Evolutionary conservation across 257 asterid genomes (phyloP), one percentile per base, ranked within the genome.

Genomic region (Cinchona pubescens): DNA sequence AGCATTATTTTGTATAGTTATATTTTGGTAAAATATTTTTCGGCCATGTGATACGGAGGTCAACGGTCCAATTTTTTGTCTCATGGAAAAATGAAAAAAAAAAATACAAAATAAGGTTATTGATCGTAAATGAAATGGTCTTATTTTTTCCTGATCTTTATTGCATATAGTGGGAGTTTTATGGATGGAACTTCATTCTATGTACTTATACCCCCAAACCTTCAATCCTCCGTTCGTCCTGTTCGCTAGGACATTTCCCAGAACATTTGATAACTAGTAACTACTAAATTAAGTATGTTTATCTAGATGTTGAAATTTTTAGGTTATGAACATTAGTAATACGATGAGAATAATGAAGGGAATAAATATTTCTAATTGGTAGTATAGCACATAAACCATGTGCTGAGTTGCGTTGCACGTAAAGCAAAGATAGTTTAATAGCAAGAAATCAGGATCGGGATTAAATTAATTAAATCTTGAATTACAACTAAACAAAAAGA

Each of bases 401-500:
- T 51, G 81, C 25, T 48, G 78, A 76, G 91, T 79, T 87, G 92
- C 81, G 80, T 74, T 83, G 86, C 91, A 86, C 86, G 94, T 80
- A 87, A 86, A 79, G 79, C 67, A 15, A 29, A 76, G 80, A 77
- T 55, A 75, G 69, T 59, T 83, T 80, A 69, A 65, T 84, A 75
- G 69, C 69, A 80, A 76, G 75, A 76, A 61, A 49, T 72, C 42
- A 21, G 67, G 66, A 73, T 83, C 74, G 59, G 77, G 75, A 72
- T 59, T 77, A 71, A 79, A 72, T 59, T 42, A n/a, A 78, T 23
- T 74, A 51, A 58, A n/a, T n/a, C n/a, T 58, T 35, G 49, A 78
- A 72, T 82, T 72, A 76, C 77, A 75, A 74, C 75, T 29, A 68
- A 68, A 68, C 77, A 65, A 71, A 51, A 64, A 73, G 78, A 53